phyloP scores from a whole-genome alignment of 768 basidiomycete genomes.

The Trametes cubensis region DNA sequence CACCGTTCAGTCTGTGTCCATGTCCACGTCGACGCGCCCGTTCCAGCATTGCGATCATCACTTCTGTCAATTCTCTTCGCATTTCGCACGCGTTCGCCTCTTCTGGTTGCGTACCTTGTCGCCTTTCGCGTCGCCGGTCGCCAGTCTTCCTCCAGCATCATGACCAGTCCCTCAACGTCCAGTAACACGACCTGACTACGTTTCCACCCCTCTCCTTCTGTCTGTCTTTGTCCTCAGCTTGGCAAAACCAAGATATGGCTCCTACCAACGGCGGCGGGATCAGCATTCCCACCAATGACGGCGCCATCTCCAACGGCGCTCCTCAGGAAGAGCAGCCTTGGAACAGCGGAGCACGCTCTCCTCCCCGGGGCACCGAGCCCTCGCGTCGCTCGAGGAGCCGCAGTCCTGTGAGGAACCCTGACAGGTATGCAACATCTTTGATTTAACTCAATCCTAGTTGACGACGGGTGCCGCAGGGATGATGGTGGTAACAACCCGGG shows the following conservation, averaged over 20 bases:
- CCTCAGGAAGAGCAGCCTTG: constrained; percentile 60
- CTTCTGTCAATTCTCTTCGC: background rate
- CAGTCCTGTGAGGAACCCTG: constrained; percentile 63
- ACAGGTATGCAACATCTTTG: constrained; percentile 45
- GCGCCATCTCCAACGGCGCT: constrained; percentile 52
- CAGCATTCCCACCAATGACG: constrained; percentile 64
- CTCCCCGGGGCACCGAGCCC: constrained; percentile 48
- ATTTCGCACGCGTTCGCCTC: constrained; percentile 17
- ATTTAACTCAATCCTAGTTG: background rate
- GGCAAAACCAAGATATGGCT: constrained; percentile 83
- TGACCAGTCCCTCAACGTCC: constrained; percentile 29
- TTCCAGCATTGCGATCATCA: constrained; percentile 15
- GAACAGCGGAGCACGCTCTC: constrained; percentile 50
- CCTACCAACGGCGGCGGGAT: constrained; percentile 56
- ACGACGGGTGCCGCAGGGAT: constrained; percentile 19
- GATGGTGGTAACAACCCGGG: constrained; percentile 55
- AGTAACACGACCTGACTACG: constrained; percentile 46
- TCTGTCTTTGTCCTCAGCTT: constrained; percentile 58
- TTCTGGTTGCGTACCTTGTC: constrained; percentile 22
- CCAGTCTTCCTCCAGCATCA: constrained; percentile 28
- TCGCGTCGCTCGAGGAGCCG: constrained; percentile 77
- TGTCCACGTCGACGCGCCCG: constrained; percentile 19
- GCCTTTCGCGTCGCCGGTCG: constrained; percentile 30
- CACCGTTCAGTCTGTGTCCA: constrained; percentile 11
- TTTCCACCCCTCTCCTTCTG: constrained; percentile 38